phyloP scores from a whole-genome alignment of 768 basidiomycete species.

The Lactarius sp. region DNA sequence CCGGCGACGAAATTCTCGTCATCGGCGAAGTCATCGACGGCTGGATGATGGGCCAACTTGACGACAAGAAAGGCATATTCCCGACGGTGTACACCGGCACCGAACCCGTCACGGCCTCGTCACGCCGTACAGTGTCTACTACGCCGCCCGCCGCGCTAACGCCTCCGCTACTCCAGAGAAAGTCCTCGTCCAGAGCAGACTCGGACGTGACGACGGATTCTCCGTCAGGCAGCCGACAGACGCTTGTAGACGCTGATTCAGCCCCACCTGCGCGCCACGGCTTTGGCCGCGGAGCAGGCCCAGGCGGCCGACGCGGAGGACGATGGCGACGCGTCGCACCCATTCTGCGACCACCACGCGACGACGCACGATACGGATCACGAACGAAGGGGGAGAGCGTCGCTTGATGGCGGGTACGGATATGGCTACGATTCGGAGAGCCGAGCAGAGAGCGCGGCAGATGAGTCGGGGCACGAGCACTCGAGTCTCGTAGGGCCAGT shows the following conservation, averaged over 20 bases:
- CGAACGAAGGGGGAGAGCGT: too few relatives aligned
- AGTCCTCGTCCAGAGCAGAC: background rate
- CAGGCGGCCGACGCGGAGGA: background rate
- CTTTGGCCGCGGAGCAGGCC: constrained; percentile 24
- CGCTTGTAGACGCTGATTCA: constrained; percentile 26
- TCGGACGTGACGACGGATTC: constrained; percentile 9
- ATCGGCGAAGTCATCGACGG: constrained; percentile 32
- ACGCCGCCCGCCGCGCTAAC: constrained; percentile 17
- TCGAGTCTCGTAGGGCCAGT: constrained; percentile 29
- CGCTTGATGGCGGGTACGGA: too few relatives aligned
- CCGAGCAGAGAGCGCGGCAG: too few relatives aligned
- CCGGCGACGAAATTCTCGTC: constrained; percentile 72
- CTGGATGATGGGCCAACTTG: constrained; percentile 85
- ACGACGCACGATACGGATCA: constrained; percentile 28
- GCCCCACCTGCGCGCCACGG: constrained; percentile 47
- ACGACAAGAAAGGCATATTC: constrained; percentile 43
- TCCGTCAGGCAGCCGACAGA: background rate
- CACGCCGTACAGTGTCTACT: too few relatives aligned
- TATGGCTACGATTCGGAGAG: too few relatives aligned
- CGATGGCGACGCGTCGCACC: constrained; percentile 44
- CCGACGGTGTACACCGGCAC: too few relatives aligned
- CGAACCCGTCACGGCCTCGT: too few relatives aligned
- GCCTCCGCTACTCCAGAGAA: background rate
- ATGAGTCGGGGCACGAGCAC: constrained; percentile 39
- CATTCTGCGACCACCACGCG: constrained; percentile 43